Evolutionary conservation across 371 early-diverging fungal species (phyloP).

Genomic region (Mucor sp.): DNA sequence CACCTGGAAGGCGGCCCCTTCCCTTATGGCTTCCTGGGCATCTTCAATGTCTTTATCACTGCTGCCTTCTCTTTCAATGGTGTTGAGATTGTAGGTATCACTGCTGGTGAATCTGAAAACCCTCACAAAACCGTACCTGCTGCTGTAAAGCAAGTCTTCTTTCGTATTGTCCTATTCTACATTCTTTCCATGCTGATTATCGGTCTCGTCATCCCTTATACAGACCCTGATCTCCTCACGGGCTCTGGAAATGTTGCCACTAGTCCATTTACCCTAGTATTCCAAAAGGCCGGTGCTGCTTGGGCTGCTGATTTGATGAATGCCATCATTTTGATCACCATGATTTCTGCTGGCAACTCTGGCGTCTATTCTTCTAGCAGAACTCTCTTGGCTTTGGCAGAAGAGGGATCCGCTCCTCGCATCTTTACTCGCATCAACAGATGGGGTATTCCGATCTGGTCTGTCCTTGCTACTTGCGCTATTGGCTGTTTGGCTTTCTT

Average conservation of each 20-base stretch:
- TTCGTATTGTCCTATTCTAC: slow-evolving; percentile 77
- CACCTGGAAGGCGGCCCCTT: slow-evolving; percentile 66
- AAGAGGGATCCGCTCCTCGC: slow-evolving; percentile 65
- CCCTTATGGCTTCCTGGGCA: slow-evolving; percentile 67
- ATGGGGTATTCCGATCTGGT: slow-evolving; percentile 63
- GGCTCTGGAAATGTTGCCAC: slow-evolving; percentile 41
- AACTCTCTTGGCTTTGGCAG: slow-evolving; percentile 65
- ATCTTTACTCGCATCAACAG: slow-evolving; percentile 52
- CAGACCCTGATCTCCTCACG: slow-evolving; percentile 50
- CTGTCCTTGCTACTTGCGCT: slow-evolving; percentile 52
- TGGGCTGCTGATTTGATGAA: slow-evolving; percentile 76
- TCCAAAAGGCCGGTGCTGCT: slow-evolving; percentile 62
- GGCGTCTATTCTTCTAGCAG: slow-evolving; percentile 72
- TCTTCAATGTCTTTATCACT: slow-evolving; percentile 66
- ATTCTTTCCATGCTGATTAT: slow-evolving; percentile 70
- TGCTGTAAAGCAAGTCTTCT: slow-evolving; percentile 71
- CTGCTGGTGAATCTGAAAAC: slow-evolving; percentile 70
- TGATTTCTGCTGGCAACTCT: slow-evolving; percentile 74
- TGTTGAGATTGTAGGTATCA: slow-evolving; percentile 73
- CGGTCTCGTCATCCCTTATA: slow-evolving; percentile 67
- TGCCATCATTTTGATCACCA: slow-evolving; percentile 68
- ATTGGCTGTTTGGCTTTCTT: slow-evolving; percentile 61
- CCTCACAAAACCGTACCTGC: slow-evolving; percentile 69
- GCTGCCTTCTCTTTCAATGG: slow-evolving; percentile 87
- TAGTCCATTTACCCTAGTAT: slow-evolving; percentile 75